Conservation (phyloP, 192 early-diverging fungal species). For the Backusella liffmaniae region DNA sequence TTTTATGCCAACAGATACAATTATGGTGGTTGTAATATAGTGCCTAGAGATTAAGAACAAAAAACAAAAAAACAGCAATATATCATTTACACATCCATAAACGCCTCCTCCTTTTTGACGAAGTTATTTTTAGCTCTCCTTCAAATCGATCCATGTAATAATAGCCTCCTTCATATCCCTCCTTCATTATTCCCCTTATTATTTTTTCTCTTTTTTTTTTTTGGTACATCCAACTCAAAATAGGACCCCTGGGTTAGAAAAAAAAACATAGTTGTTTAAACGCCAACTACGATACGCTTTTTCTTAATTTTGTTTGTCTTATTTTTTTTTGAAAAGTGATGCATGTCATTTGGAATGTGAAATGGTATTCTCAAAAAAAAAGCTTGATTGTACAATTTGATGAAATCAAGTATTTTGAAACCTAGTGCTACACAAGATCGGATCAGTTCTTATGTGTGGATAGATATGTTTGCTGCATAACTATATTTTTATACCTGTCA, state of each 20-base stretch:
- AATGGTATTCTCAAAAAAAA: background rate
- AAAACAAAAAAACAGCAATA: background rate
- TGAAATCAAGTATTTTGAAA: background rate
- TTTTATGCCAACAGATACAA: constrained; percentile 54
- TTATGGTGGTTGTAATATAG: constrained; percentile 45
- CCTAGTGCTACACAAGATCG: background rate
- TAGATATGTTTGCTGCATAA: background rate
- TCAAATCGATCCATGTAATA: background rate
- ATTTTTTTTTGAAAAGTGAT: background rate
- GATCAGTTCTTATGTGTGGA: background rate
- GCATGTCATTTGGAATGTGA: background rate
- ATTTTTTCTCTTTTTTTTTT: background rate
- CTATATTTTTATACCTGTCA: background rate
- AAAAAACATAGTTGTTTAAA: background rate
- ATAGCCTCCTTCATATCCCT: background rate
- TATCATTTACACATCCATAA: background rate
- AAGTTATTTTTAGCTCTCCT: constrained; percentile 2
- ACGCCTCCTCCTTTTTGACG: background rate
- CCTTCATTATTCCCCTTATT: constrained; percentile 1
- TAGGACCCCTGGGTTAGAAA: background rate
- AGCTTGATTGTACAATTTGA: background rate
- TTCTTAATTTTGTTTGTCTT: background rate
- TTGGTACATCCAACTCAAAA: background rate
- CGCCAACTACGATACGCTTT: background rate
- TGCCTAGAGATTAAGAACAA: constrained; percentile 11